Evolutionary conservation across 2,329 filamentous ascomycete genomes (phyloP), one percentile per base, ranked within the genome.

Genomic region (Pseudogymnoascus sp.): DNA sequence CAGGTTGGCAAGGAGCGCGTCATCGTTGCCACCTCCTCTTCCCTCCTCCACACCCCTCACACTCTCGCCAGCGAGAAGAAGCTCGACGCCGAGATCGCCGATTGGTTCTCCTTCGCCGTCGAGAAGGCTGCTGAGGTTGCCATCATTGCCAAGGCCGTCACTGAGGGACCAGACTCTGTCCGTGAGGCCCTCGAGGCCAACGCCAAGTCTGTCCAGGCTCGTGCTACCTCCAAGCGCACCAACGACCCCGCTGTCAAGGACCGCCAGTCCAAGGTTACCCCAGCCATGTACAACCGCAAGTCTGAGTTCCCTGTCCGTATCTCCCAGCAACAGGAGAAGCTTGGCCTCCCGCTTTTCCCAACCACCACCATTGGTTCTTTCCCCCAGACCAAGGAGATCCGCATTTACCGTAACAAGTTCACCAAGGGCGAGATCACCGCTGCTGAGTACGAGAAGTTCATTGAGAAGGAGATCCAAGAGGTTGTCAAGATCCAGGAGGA

Each of bases 341-440:
- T 99, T 75, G 92, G 90, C 75, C 90, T 99, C 65, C 94, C 94
- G 70, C 83, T 93, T 69, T 99, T 99, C 90, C 94, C 94, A 68
- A 99, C 94, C 75, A 99, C 94, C 77, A 99, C 94, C 76, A 99
- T 99, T 70, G 94, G 94, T 71, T 97, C 93, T 63, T 99, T 99
- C 90, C 94, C 94, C 71, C 94, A 99, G 84, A 99, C 94, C 78
- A 92, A 93, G 84, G 91, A 97, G 79, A 99, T 99, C 81, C 92
- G 94, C 81, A 81, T 95, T 72, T 87, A 92, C 81, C 90, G 94
- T 75, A 96, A 94, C 86, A 96, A 94, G 85, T 91, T 97, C 83
- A 96, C 92, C 84, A 99, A 99, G 88, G 90, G 89, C 75, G 92
- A 97, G 79, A 97, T 99, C 78, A 92, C 88, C 60, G 83, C 87